Evolutionary conservation across 2,329 filamentous ascomycete species (phyloP), one percentile per base, ranked within the genome.

Genomic region (Trichothecium roseum): DNA sequence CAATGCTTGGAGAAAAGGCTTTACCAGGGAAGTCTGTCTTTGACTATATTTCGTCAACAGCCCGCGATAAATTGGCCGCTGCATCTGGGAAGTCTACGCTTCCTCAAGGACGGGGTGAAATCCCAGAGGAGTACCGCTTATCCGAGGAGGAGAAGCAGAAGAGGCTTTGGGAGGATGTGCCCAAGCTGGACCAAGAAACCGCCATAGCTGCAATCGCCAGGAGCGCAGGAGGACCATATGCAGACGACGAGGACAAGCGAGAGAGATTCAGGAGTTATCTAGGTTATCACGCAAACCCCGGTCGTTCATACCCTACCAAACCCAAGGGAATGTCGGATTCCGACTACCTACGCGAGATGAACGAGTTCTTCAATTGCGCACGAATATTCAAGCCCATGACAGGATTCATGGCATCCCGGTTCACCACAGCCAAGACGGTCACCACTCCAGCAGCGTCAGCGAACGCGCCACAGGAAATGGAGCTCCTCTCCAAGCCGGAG

Each of bases 1-100:
- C 77, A 4, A 66, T 94, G 1, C 68, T 96, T 2, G 88, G 88
- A 26, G 89, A 95, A 60, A 68, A 74, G 28, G 42, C 47, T 26
- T 64, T 96, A 1, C 88, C 88, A 0, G 85, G 86, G 1, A 95
- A 96, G 61, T 96, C 91, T 0, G 79, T 98, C 3, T 98, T 96
- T 55, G 88, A 96, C 58, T 98, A 84, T 56, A 71, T 98, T 44
- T 84, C 84, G 0, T 69, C 84, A 0, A 72, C 82, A 24, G 77
- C 84, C 4, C 78, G 91, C 41, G 81, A 89, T 35, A 76, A 80
- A 18, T 71, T 98, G 30, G 86, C 72, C 3, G 69, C 75, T 9
- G 78, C 78, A 1, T 86, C 85, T 3, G 88, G 88, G 1, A 86
- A 78, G 38, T 59, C 60, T 3, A 74, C 89, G 49, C 71, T 98